Base-by-base conservation (phyloP, 345 rosid species). In the Murraya paniculata region DNA sequence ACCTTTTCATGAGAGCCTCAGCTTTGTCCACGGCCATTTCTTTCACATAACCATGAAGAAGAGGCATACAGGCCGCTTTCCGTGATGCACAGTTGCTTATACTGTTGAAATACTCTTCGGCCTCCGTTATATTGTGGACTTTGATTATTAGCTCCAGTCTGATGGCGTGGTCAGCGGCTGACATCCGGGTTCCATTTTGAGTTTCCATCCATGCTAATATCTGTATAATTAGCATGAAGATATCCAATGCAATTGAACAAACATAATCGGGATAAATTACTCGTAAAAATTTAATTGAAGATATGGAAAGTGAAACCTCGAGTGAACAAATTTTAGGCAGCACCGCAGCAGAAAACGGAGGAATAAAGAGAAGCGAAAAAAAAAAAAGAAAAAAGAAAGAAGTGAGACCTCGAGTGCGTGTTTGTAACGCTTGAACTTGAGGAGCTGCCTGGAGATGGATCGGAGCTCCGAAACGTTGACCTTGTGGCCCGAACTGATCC, bases 361-460 rank as follows among this genome's bases (percentile, higher is more conserved):
- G 1, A 45, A 45, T 3, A 11, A 9, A 25, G 7, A 39, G 45
- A 2, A 39, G 45, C 6, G 2, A 9, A 0, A 2, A 2, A 9
- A 0, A 2, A 2, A 10, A 3, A 31, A 3, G 33, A 31, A 31
- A 31, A 3, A 3, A 1, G 0, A 41, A 4, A 53, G 35, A 4
- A 69, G 50, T 19, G 35, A 70, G 68, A 91, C 93, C 92, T 91
- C 83, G 64, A 89, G 90, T 7, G 92, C 90, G 62, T 83, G 83
- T 50, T 83, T 76, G 81, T 81, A 81, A 68, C 91, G 86, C 76
- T 77, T 81, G n/a, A 85, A 84, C 57, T 79, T 77, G 22, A 79
- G 36, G 62, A 89, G 85, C 55, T 77, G 78, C 11, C 27, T 74
- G 61, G 85, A 83, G 80, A 84, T 80, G 53, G 55, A 22, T 2